A percentile compares a stretch with the other conserved stretches of the same genome.
phyloP scores from a whole-genome alignment of 2,329 filamentous ascomycete genomes.

The Colletotrichum filicis region DNA sequence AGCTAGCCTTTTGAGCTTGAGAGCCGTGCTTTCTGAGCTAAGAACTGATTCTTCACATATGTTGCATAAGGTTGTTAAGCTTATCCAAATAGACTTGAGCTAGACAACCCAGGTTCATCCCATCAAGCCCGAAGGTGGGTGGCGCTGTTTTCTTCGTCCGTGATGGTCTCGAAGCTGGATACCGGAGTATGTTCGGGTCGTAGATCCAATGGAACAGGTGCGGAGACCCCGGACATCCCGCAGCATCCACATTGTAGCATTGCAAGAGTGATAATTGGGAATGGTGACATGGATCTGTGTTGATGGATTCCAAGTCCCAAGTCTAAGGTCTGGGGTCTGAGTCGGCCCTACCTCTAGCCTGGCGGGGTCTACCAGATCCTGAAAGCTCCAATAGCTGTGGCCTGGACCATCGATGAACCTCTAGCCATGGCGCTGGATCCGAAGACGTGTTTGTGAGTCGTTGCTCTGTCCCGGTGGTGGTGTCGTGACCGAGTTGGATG shows the following conservation, averaged over 20 bases:
- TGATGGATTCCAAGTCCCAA: background rate
- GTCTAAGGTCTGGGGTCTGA: background rate
- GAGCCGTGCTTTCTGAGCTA: too few species aligned
- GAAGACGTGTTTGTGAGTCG: too few species aligned
- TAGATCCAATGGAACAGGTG: slow-evolving; percentile 2
- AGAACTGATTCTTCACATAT: too few species aligned
- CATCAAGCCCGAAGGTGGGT: background rate
- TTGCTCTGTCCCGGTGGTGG: background rate
- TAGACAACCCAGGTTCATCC: background rate
- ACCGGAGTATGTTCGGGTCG: slow-evolving; percentile 16
- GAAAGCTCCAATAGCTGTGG: background rate
- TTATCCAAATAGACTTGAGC: background rate
- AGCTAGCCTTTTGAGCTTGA: too few species aligned
- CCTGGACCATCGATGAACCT: background rate
- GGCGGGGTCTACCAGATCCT: background rate
- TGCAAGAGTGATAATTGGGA: background rate
- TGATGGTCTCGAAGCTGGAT: background rate
- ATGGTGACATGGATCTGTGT: background rate
- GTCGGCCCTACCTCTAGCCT: slow-evolving; percentile 24
- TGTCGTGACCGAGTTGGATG: background rate
- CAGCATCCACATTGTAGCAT: background rate
- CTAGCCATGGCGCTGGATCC: background rate
- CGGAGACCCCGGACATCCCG: slow-evolving; percentile 23
- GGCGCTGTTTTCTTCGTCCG: background rate
- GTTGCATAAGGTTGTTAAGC: background rate